Evolutionary conservation across 192 early-diverging fungal genomes (phyloP).

Genomic region (Mortierella hygrophila): DNA sequence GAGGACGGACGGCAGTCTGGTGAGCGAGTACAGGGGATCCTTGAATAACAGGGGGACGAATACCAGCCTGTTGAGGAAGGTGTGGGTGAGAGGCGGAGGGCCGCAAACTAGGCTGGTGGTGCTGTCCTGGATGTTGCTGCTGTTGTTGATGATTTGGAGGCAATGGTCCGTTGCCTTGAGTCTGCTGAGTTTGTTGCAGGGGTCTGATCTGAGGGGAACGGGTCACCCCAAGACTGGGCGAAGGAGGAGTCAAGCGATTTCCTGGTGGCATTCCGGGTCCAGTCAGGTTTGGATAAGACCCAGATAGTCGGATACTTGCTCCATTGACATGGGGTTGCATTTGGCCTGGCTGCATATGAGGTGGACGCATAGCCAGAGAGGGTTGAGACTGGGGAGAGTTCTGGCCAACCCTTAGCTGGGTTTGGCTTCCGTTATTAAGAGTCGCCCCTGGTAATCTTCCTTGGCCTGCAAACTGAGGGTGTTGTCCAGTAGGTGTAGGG

Average conservation of each 20-base stretch:
- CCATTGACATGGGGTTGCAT: conserved; percentile 13
- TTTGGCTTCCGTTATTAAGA: conserved; percentile 22
- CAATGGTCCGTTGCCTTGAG: conserved; percentile 2
- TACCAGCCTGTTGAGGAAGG: conserved; percentile 25
- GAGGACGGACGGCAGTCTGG: conserved; percentile 28
- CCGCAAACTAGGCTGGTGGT: conserved; percentile 17
- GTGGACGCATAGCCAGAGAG: conserved; percentile 18
- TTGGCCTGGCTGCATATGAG: conserved; percentile 25
- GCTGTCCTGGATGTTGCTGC: conserved; percentile 9
- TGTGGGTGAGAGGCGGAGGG: conserved; percentile 36
- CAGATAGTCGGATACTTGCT: conserved; percentile 27
- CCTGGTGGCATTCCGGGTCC: conserved; percentile 9
- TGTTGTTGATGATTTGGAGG: conserved; percentile 18
- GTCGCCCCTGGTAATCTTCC: conserved; percentile 22
- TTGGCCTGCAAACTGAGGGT: conserved; percentile 16
- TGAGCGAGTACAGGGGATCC: conserved; percentile 31
- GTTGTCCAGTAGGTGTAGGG: conserved; percentile 31
- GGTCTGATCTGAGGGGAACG: conserved; percentile 45
- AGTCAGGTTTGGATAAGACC: conserved; percentile 31
- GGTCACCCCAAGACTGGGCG: conserved; percentile 11
- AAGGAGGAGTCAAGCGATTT: conserved; percentile 39
- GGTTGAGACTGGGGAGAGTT: conserved; percentile 41
- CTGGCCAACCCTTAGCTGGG: conserved; percentile 11
- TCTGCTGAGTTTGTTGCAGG: conserved; percentile 22
- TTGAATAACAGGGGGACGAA: conserved; percentile 19